Percentiles rank a stretch among this genome's conserved stretches.
These are phyloP conservation scores for Kwoniella sp. DNA, from an alignment of 768 basidiomycete genomes.

Conservation along the genomic window DNA sequence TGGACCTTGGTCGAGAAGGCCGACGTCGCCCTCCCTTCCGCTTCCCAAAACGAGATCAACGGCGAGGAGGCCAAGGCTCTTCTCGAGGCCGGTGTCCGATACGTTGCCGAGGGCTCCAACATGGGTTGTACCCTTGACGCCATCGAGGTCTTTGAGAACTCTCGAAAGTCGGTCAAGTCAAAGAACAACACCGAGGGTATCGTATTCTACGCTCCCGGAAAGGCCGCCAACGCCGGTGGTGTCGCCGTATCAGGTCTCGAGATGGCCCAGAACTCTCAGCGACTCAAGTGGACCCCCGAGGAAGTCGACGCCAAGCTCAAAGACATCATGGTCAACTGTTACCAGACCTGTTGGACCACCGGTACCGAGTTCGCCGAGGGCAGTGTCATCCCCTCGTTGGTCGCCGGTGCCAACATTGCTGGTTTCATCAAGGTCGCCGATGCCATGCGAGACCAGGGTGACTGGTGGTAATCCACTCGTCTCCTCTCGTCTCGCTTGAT, in stretches of 20 bases:
- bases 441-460: conserved; percentile 73
- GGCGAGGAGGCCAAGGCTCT: conserved; percentile 71
- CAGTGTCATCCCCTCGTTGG: conserved; percentile 60
- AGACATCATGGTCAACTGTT: conserved; percentile 71
- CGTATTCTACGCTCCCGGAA: conserved; percentile 75
- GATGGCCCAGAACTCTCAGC: conserved; percentile 73
- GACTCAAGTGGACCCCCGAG: conserved; percentile 64
- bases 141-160: conserved; percentile 69
- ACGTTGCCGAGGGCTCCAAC: conserved; percentile 76
- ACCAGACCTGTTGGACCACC: conserved; percentile 63
- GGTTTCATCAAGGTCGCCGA: conserved; percentile 62
- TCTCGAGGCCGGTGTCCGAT: conserved; percentile 67
- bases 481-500: too few species aligned
- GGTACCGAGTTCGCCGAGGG: conserved; percentile 65
- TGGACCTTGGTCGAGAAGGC: conserved; percentile 68
- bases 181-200: conserved; percentile 57
- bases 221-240: conserved; percentile 69
- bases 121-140: conserved; percentile 76
- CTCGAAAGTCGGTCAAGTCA: conserved; percentile 59
- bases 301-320: conserved; percentile 72
- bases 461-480: conserved; percentile 69
- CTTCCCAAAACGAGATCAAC: conserved; percentile 58
- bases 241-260: conserved; percentile 77
- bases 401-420: conserved; percentile 72
- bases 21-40: conserved; percentile 70